Evolutionary conservation across 2,329 filamentous ascomycete species (phyloP).

Genomic region (Colletotrichum salicis): DNA sequence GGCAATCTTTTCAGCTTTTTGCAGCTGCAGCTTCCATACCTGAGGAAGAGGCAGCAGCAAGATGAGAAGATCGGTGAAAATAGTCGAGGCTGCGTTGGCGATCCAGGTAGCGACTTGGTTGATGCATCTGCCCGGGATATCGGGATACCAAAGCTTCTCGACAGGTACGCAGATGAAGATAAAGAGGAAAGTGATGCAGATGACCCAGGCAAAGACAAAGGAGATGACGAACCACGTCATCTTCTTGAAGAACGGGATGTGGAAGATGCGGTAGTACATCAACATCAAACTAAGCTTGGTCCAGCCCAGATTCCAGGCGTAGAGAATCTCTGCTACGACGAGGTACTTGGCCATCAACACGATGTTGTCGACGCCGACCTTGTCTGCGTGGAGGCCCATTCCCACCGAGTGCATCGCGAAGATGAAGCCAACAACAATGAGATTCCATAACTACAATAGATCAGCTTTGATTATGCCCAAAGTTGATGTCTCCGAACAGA

Average conservation of each 20-base stretch:
- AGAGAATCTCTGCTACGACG: conserved; percentile 58
- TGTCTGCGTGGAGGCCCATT: conserved; percentile 59
- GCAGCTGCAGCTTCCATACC: conserved; percentile 57
- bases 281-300: conserved; percentile 62
- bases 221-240: conserved; percentile 52
- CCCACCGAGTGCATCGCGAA: conserved; percentile 57
- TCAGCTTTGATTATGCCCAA: not conserved
- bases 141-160: conserved; percentile 58
- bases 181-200: conserved; percentile 59
- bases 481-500: not conserved
- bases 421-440: conserved; percentile 57
- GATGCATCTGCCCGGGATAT: conserved; percentile 58
- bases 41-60: conserved; percentile 55
- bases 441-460: conserved; percentile 49
- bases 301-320: conserved; percentile 58
- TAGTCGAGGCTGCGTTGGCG: conserved; percentile 58
- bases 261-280: conserved; percentile 66
- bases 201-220: conserved; percentile 58
- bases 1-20: conserved; percentile 53
- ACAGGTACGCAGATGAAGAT: conserved; percentile 65
- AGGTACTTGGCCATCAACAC: conserved; percentile 59
- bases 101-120: conserved; percentile 62
- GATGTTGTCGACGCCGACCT: conserved; percentile 48
- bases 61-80: conserved; percentile 58
- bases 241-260: conserved; percentile 53